Percentiles rank a stretch among this genome's conserved stretches.
These are phyloP conservation scores for Schwanniomyces vanrijiae DNA, from an alignment of 805 yeast genomes.

Conservation along the genomic window DNA sequence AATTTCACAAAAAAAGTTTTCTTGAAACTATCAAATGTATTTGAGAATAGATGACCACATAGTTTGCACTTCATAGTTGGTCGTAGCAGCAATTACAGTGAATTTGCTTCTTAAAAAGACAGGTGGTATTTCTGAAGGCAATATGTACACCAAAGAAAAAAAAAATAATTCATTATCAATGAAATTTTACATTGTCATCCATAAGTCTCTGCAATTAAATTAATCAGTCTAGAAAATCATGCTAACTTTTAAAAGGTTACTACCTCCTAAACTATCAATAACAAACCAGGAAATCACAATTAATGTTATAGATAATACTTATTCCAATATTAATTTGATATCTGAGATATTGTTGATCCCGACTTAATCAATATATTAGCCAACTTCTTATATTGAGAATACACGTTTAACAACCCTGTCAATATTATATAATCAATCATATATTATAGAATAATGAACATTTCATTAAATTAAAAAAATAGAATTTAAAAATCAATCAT, in stretches of 20 bases:
- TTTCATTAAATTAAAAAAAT: no score
- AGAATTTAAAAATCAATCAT: no score
- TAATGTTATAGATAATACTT: conserved; percentile 16
- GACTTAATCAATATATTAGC: no score
- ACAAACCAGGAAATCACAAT: conserved; percentile 19
- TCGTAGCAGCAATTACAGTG: conserved; percentile 20
- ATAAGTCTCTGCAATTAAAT: conserved; percentile 23
- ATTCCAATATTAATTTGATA: conserved; percentile 22
- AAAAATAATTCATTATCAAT: conserved; percentile 31
- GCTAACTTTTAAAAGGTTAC: conserved; percentile 25
- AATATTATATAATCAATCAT: no score
- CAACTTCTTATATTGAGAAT: no score
- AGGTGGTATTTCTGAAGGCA: conserved; percentile 37
- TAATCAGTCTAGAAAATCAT: conserved; percentile 18
- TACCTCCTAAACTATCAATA: conserved; percentile 25
- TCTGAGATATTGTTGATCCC: background rate
- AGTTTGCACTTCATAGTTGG: conserved; percentile 20
- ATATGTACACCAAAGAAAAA: conserved; percentile 34
- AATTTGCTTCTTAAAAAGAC: conserved; percentile 34
- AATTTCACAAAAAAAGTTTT: conserved; percentile 50
- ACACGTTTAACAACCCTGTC: no score
- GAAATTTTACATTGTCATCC: conserved; percentile 22
- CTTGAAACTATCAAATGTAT: no score
- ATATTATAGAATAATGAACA: no score
- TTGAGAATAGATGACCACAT: conserved; percentile 30